Evolutionary conservation across 345 rosid species (phyloP), one percentile per base, ranked within the genome.

Genomic region (Syzygium oleosum): DNA sequence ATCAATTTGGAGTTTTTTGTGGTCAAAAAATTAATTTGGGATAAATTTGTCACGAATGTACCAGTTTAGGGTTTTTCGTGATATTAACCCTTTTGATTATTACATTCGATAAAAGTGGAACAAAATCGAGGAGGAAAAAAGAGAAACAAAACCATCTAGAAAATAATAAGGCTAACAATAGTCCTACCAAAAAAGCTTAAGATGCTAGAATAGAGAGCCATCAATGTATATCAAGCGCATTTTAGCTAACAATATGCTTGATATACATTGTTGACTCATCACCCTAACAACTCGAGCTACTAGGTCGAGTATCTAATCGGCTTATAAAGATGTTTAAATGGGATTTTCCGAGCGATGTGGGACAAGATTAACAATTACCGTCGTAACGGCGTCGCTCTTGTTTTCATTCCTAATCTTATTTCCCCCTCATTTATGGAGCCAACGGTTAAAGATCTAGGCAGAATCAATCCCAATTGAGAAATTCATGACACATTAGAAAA

Each of bases 351-450:
- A 34, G 49, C 80, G 1, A 38, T 73, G 80, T 73, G 80, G 49
- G 80, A 73, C 14, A 73, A 73, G 19, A 34, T 34, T 38, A 73
- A 73, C 25, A 73, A 9, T 38, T 9, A 73, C 27, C 0, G 4
- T 38, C 25, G 1, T 34, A 19, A 73, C 0, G 3, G 12, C 2
- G 9, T 68, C 23, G 12, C 23, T 17, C 13, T 34, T 4, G 10
- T 5, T 68, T 9, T 4, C 2, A 34, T 38, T 38, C 10, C 25
- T 38, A 12, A 34, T 38, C 43, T 41, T 73, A 34, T 19, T 73
- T 38, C 25, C 43, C 43, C 13, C 25, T 34, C 34, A 73, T 4
- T 73, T 19, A 73, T 73, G 23, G 8, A 5, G 80, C 27, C 49
- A 73, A 38, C 23, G 27, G 5, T 41, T 34, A 25, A 38, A 73